phyloP scores from a whole-genome alignment of 805 yeast genomes.

The Candida xyloterini region DNA sequence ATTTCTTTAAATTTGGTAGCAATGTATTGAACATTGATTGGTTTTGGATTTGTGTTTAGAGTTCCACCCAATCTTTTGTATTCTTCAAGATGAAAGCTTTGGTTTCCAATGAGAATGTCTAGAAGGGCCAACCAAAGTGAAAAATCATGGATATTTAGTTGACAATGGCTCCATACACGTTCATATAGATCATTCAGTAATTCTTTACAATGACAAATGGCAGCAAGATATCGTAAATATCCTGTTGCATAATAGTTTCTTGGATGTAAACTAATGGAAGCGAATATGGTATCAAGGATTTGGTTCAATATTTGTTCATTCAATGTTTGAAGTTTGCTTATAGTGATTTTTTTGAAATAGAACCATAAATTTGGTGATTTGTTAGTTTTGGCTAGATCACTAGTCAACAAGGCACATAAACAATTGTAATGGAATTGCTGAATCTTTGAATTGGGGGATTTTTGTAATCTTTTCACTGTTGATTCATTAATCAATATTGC shows the following conservation, averaged over 20 bases:
- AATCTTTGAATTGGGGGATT: background rate
- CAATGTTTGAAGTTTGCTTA: background rate
- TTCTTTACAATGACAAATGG: constrained; percentile 4
- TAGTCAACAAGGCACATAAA: constrained; percentile 21
- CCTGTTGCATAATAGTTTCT: constrained; percentile 49
- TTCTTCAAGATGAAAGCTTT: constrained; percentile 13
- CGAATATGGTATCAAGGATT: constrained; percentile 22
- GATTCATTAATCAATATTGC: constrained; percentile 17
- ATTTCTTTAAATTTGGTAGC: constrained; percentile 6
- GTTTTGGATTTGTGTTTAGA: background rate
- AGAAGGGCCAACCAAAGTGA: constrained; percentile 24
- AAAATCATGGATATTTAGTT: constrained; percentile 15
- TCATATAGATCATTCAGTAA: constrained; percentile 1
- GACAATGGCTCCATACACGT: constrained; percentile 11
- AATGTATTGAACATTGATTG: background rate
- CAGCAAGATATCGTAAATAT: constrained; percentile 28
- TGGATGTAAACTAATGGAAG: constrained; percentile 40
- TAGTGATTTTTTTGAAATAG: constrained; percentile 19
- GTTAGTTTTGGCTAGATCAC: constrained; percentile 29
- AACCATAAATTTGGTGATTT: constrained; percentile 36
- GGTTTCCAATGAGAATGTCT: constrained; percentile 13
- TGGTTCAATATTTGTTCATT: background rate
- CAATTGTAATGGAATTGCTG: constrained; percentile 2
- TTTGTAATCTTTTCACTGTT: background rate
- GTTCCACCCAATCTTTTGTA: constrained; percentile 6